phyloP scores from a whole-genome alignment of 1,284 basidiomycete species.

The Cystobasidiaceae sp. region DNA sequence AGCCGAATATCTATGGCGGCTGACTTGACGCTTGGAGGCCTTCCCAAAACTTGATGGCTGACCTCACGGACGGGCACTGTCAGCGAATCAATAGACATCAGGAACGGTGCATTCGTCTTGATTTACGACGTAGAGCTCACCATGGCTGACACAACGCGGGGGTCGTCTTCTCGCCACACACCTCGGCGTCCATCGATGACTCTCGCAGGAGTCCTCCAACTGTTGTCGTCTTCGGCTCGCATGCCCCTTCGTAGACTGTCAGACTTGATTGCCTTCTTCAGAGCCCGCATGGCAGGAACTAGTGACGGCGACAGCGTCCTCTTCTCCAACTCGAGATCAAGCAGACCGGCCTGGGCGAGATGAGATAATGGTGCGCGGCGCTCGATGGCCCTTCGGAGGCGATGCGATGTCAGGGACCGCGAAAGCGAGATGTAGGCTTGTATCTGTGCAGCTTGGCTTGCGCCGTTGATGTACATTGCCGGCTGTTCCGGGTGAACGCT shows the following conservation, averaged over 20 bases:
- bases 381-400: slow-evolving; percentile 3
- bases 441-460: slow-evolving; percentile 5
- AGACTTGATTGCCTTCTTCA: slow-evolving; percentile 3
- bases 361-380: not conserved
- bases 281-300: slow-evolving; percentile 6
- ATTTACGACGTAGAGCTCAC: too few relatives aligned
- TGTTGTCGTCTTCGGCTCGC: not conserved
- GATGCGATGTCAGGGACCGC: not conserved
- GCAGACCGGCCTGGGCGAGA: not conserved
- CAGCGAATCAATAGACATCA: too few relatives aligned
- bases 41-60: slow-evolving; percentile 10
- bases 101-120: too few relatives aligned
- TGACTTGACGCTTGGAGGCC: too few relatives aligned
- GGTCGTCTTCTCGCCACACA: slow-evolving; percentile 9
- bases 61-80: slow-evolving; percentile 5
- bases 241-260: not conserved
- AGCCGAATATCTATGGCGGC: too few relatives aligned
- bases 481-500: not conserved
- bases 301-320: not conserved
- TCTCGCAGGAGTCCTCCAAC: not conserved
- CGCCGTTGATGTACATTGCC: slow-evolving; percentile 9
- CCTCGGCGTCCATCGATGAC: not conserved
- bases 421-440: slow-evolving; percentile 6
- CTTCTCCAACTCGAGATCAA: slow-evolving; percentile 1
- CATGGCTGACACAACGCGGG: not conserved